Base-by-base conservation (phyloP, 768 basidiomycete species). In the Strobilomyces dryophilus region DNA sequence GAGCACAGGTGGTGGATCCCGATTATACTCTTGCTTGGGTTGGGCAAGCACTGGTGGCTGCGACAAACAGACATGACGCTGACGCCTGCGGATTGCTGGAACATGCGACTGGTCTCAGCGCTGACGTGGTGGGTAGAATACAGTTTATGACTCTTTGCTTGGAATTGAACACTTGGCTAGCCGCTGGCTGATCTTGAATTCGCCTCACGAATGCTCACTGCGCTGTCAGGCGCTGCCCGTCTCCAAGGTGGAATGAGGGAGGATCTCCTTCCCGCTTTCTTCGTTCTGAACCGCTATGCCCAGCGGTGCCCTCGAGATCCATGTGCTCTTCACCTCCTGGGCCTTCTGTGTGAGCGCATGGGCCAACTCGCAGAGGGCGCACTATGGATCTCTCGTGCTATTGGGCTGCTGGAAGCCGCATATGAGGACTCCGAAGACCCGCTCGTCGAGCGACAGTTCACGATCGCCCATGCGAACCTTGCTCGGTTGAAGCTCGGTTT, bases 11-110 rank as follows among this genome's bases (percentile, higher is more conserved):
- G 17, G 77, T 94, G 41, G 94, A 98, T 73, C 92, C 95, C 8
- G 95, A 98, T 63, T 87, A 85, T 70, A 78, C 87, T 1, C 63
- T 84, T 20, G 86, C 93, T 8, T 99, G 97, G 97, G 76, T 95
- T 20, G 97, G 93, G 1, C 94, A 95, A 66, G 88, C 81, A 4
- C 68, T 92, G 24, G 76, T 91, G 40, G 89, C 89, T 42, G 77
- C 74, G 17, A 64, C 70, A 31, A 81, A 82, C 51, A 80, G 79
- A 4, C 79, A 90, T 49, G 66, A 77, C 29, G 59, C 65, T 5
- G 86, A 93, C 50, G 84, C 89, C 3, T 74, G 75, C 18, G 76
- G 84, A 5, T 66, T 97, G 53, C 78, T 93, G 31, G 83, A 84
- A 54, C 89, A 94, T 69, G 87, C 87, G 11, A 78, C 85, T 18